Conservation (phyloP, 768 basidiomycete species). For the Amanita muscaria region DNA sequence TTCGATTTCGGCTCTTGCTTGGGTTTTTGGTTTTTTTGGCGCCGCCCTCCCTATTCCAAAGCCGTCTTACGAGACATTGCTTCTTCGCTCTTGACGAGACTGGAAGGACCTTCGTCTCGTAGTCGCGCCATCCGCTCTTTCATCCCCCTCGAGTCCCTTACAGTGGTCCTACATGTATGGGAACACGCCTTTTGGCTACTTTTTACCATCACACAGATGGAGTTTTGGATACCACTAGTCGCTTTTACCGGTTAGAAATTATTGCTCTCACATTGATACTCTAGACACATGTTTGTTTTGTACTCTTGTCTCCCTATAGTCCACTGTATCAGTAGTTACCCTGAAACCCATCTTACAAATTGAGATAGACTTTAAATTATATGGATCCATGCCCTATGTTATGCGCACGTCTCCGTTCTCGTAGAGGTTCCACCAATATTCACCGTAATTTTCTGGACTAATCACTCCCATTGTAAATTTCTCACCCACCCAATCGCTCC, state of each 20-base stretch:
- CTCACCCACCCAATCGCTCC: neutral
- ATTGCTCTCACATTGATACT: too few species aligned
- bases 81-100: slow-evolving; percentile 4
- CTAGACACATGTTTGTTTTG: too few species aligned
- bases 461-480: neutral
- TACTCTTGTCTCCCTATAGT: too few species aligned
- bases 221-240: too few species aligned
- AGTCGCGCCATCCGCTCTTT: slow-evolving; percentile 2
- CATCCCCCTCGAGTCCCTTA: too few species aligned
- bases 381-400: too few species aligned
- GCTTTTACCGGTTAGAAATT: too few species aligned
- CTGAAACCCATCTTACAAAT: too few species aligned
- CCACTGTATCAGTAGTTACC: neutral
- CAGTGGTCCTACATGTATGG: too few species aligned
- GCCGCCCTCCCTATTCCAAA: neutral
- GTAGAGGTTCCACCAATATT: slow-evolving; percentile 24
- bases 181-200: too few species aligned
- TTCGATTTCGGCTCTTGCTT: neutral
- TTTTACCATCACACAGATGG: too few species aligned
- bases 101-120: neutral
- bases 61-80: neutral
- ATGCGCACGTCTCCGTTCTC: slow-evolving; percentile 10
- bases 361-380: too few species aligned
- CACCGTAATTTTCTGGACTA: slow-evolving; percentile 16
- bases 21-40: neutral